phyloP scores from a whole-genome alignment of 1,284 basidiomycete genomes.

The Schizophyllum commune region DNA sequence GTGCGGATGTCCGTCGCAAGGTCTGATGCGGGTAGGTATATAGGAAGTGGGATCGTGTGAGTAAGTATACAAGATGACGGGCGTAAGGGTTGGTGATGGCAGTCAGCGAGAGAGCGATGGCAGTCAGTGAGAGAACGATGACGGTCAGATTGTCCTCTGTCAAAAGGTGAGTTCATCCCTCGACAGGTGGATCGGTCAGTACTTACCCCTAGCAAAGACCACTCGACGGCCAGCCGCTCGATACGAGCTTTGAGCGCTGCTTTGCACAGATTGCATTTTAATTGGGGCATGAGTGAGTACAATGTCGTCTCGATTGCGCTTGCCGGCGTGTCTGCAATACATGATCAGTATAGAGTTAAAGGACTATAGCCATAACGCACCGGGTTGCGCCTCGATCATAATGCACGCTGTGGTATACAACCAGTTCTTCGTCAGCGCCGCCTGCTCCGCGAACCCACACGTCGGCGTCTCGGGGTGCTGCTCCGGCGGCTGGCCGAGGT shows the following conservation, averaged over 20 bases:
- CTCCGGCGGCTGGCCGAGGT: constrained; percentile 12
- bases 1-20: too few species aligned
- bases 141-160: too few species aligned
- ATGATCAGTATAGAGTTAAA: too few species aligned
- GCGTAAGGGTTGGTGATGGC: too few species aligned
- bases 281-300: not conserved
- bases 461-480: constrained; percentile 16
- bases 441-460: constrained; percentile 16
- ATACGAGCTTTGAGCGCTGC: not conserved
- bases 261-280: not conserved
- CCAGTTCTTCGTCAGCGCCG: constrained; percentile 17
- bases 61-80: too few species aligned
- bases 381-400: not conserved
- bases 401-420: constrained; percentile 14
- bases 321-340: not conserved
- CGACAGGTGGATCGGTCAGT: too few species aligned
- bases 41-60: too few species aligned
- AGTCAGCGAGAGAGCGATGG: too few species aligned
- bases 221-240: not conserved
- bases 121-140: too few species aligned
- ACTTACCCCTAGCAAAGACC: not conserved
- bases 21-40: too few species aligned
- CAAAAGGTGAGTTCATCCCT: too few species aligned
- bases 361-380: not conserved
- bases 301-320: not conserved